Conservation (phyloP, 2,329 filamentous ascomycete species). For the Colletotrichum eremochloae region DNA sequence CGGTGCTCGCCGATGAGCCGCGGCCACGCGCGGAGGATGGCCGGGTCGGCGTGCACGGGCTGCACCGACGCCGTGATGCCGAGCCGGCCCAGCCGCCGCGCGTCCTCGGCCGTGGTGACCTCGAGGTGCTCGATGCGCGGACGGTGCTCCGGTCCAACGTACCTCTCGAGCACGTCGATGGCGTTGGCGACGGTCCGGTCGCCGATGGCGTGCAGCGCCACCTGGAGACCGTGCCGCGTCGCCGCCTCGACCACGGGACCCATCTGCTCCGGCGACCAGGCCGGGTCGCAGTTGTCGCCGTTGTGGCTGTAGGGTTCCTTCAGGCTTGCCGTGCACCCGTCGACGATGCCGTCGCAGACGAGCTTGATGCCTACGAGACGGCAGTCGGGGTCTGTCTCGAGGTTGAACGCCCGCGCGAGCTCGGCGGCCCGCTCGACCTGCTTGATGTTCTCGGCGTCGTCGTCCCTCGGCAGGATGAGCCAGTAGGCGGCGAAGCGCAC, state of each 20-base stretch:
- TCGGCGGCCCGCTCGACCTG: slow-evolving; percentile 66
- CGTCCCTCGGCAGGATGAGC: slow-evolving; percentile 63
- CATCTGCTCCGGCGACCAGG: slow-evolving; percentile 68
- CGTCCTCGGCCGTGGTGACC: slow-evolving; percentile 67
- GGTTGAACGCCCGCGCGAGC: slow-evolving; percentile 60
- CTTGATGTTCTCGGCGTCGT: slow-evolving; percentile 58
- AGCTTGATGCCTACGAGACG: slow-evolving; percentile 66
- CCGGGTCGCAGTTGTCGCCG: slow-evolving; percentile 59
- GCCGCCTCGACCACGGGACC: slow-evolving; percentile 63
- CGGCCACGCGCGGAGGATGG: slow-evolving; percentile 73
- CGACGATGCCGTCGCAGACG: slow-evolving; percentile 70
- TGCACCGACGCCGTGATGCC: slow-evolving; percentile 73
- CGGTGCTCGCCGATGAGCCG: slow-evolving; percentile 66
- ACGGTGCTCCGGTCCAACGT: slow-evolving; percentile 60
- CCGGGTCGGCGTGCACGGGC: slow-evolving; percentile 71
- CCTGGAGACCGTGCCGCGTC: slow-evolving; percentile 62
- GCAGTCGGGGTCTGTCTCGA: slow-evolving; percentile 48
- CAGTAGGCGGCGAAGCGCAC: slow-evolving; percentile 69
- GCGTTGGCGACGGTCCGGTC: slow-evolving; percentile 70
- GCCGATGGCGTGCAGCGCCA: slow-evolving; percentile 75
- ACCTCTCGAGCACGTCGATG: slow-evolving; percentile 66
- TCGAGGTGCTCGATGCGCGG: slow-evolving; percentile 77
- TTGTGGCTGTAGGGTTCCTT: slow-evolving; percentile 64
- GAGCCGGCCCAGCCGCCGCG: slow-evolving; percentile 66
- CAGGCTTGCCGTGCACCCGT: slow-evolving; percentile 69